phyloP scores from a whole-genome alignment of 2,329 filamentous ascomycete species.

The Thielaviopsis ethacetica region DNA sequence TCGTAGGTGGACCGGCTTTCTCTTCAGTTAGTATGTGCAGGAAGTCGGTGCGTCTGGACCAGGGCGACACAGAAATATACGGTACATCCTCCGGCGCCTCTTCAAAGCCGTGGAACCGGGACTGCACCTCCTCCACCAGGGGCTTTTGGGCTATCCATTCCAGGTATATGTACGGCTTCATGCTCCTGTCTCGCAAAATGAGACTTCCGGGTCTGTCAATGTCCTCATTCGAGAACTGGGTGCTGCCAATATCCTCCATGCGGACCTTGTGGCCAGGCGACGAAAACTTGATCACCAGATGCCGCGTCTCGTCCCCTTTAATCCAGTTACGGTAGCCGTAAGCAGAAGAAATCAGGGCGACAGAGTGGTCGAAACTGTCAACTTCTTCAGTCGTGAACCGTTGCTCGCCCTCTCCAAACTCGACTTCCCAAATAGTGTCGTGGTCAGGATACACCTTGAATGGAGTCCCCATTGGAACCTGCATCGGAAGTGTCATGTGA shows the following conservation, averaged over 20 bases:
- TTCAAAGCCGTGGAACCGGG: constrained; percentile 21
- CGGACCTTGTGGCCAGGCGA: not conserved
- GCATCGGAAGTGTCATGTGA: constrained; percentile 27
- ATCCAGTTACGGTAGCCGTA: constrained; percentile 2
- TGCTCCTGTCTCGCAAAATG: constrained; percentile 18
- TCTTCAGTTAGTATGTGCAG: constrained; percentile 26
- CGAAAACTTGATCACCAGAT: not conserved
- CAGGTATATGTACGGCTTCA: constrained; percentile 26
- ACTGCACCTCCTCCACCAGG: constrained; percentile 22
- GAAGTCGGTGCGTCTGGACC: constrained; percentile 42
- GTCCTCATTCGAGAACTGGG: not conserved
- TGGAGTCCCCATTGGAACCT: constrained; percentile 21
- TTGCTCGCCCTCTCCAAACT: constrained; percentile 14
- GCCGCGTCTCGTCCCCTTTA: not conserved
- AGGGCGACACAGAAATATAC: constrained; percentile 32
- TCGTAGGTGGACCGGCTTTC: constrained; percentile 19
- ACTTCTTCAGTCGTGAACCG: constrained; percentile 3
- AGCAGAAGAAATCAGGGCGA: constrained; percentile 2
- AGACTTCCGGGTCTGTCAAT: constrained; percentile 16
- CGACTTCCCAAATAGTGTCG: constrained; percentile 22
- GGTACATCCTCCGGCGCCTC: constrained; percentile 26
- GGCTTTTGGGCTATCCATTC: constrained; percentile 29
- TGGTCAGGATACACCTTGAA: constrained; percentile 27
- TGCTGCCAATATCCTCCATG: constrained; percentile 2
- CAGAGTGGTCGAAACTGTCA: constrained; percentile 17